phyloP scores from a whole-genome alignment of 1,284 basidiomycete species.

The Wallemia hederae region DNA sequence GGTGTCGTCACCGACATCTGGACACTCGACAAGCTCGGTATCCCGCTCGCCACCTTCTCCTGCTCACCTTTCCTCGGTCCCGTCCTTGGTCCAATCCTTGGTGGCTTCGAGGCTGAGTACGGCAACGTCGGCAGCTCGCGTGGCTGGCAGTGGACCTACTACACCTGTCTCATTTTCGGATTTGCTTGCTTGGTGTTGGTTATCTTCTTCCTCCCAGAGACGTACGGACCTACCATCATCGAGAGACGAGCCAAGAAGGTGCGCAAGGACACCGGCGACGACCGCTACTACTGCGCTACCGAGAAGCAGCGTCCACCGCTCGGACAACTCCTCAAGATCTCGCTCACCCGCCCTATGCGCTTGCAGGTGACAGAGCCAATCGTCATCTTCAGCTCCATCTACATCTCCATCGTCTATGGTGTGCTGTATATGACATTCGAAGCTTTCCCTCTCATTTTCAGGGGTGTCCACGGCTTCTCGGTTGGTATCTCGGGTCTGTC shows the following conservation, averaged over 20 bases:
- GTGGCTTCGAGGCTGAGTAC: slow-evolving; percentile 15
- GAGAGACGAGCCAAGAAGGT: slow-evolving; percentile 15
- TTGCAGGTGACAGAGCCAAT: slow-evolving; percentile 21
- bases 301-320: not conserved
- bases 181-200: slow-evolving; percentile 10
- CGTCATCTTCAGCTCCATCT: slow-evolving; percentile 20
- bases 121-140: slow-evolving; percentile 4
- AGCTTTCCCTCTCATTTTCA: slow-evolving; percentile 15
- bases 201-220: slow-evolving; percentile 17
- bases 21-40: not conserved
- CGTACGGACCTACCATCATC: slow-evolving; percentile 19
- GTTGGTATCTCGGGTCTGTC: slow-evolving; percentile 15
- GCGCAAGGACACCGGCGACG: slow-evolving; percentile 17
- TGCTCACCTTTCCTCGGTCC: slow-evolving; percentile 18
- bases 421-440: slow-evolving; percentile 16
- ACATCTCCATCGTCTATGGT: slow-evolving; percentile 7
- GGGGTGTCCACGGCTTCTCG: slow-evolving; percentile 15
- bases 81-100: slow-evolving; percentile 17
- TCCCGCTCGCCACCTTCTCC: slow-evolving; percentile 8
- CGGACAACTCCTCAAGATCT: slow-evolving; percentile 14
- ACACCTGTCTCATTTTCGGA: slow-evolving; percentile 16
- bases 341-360: slow-evolving; percentile 19
- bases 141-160: slow-evolving; percentile 21
- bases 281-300: slow-evolving; percentile 10
- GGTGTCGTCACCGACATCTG: slow-evolving; percentile 18